Base-by-base conservation (phyloP, 1,139 yeast genomes). In the Sugiyamaella novakii region DNA sequence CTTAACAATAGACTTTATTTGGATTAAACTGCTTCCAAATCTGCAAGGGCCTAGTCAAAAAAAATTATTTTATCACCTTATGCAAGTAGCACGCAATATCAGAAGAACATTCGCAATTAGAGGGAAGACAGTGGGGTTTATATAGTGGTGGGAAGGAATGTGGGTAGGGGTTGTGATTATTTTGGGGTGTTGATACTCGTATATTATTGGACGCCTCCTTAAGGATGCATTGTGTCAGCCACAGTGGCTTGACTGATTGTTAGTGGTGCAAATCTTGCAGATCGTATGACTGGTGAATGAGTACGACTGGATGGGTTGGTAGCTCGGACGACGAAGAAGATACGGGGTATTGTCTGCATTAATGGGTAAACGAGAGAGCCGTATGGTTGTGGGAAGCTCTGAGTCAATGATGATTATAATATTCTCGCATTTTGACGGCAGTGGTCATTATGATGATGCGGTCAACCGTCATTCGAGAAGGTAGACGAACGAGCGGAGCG, bases 11-110 rank as follows among this genome's bases (percentile, higher is more conserved):
- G 19, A 34, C 33, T 28, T 42, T 34, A 22, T 42, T 22, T 38
- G 12, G 8, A 28, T 17, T 38, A 38, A 39, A 29, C 43, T 39
- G 21, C 28, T 39, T 27, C 18, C 36, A 8, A 15, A 11, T 24
- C 46, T 42, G 46, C 34, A 42, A 42, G 46, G 46, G 46, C 11
- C 39, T 33, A 22, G 37, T 22, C n/a, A n/a, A 22, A 22, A 22
- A 6, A 17, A 1, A 3, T 42, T 18, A 31, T 24, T 3, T 11
- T 11, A 30, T n/a, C 3, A n/a, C 10, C 6, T 22, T 33, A 42
- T 42, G 46, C 46, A 42, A 42, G 39, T 42, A 42, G 46, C 46
- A 42, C 46, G 46, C 46, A 42, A 42, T 42, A 18, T 33, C 33
- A 28, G 33, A 34, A 33, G 17, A 22, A 12, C 34, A 19, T 27